Base-by-base conservation (phyloP, 1,284 basidiomycete species). In the Porodaedalea pini region DNA sequence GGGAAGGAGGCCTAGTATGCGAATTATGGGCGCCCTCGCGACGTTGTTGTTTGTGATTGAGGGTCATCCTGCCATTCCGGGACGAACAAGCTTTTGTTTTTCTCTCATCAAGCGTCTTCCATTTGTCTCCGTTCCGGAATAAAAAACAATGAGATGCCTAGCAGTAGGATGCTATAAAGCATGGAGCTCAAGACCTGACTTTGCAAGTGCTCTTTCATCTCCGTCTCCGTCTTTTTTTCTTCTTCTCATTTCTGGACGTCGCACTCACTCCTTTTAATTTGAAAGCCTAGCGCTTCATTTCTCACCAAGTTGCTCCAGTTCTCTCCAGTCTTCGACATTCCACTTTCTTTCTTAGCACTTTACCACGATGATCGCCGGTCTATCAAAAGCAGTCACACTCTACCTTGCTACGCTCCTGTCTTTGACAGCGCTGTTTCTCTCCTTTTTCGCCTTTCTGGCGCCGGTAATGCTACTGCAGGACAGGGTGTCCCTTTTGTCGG, bases 371-470 rank as follows among this genome's bases (percentile, higher is more conserved):
- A 84, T 90, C 65, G 74, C 82, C 61, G 79, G 81, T 64, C 76
- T 90, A 51, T 85, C 86, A 11, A 89, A 85, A 76, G 79, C 80
- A 54, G 75, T 83, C 65, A 85, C 79, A 50, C 74, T 88, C 57
- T 89, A 87, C 66, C 77, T 90, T 56, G 78, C 87, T 2, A 87
- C 87, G 25, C 25, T 88, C 7, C 71, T 90, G 57, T 77, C 82
- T 57, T 71, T 89, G 39, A 81, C 86, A 7, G 79, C 86, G 11
- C 72, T 86, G 49, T 63, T 90, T 43, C 80, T 91, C 44, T 74
- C 81, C 7, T 66, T 88, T 3, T 81, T 91, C 63, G 79, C 83
- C 1, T 88, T 80, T 62, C 70, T 88, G 15, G 78, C 88, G 0
- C 88, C 88, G 0, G 74, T 73, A 4, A 64, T 82, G 37, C 70